Evolutionary conservation across 768 basidiomycete genomes (phyloP).

Genomic region (Suillus clintonianus): DNA sequence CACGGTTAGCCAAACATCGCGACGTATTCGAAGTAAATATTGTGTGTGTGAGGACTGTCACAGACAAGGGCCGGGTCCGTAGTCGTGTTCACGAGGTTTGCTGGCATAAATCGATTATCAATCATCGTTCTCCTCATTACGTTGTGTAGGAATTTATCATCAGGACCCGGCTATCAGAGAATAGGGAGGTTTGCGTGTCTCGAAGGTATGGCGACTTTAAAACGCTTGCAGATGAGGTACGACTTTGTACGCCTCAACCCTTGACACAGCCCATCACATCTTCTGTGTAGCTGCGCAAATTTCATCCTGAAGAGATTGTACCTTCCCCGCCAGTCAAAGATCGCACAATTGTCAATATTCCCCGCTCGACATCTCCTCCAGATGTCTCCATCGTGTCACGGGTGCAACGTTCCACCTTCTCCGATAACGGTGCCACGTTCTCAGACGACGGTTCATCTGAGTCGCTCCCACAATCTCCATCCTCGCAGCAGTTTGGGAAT

Average conservation of each 20-base stretch:
- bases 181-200: constrained; percentile 82
- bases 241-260: constrained; percentile 14
- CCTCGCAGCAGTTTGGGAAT: constrained; percentile 79
- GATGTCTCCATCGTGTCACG: constrained; percentile 40
- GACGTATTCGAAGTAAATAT: constrained; percentile 89
- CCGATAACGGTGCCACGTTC: background rate
- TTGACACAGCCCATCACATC: constrained; percentile 12
- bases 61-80: constrained; percentile 83
- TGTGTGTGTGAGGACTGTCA: constrained; percentile 80
- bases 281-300: constrained; percentile 70
- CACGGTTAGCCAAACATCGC: constrained; percentile 45
- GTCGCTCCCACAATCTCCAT: constrained; percentile 68
- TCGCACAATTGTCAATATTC: constrained; percentile 62
- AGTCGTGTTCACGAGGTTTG: constrained; percentile 85
- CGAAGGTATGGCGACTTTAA: constrained; percentile 95
- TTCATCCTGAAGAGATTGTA: constrained; percentile 81
- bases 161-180: constrained; percentile 73
- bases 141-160: constrained; percentile 86
- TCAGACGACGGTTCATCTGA: constrained; percentile 14
- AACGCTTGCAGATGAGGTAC: constrained; percentile 81
- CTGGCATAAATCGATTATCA: constrained; percentile 13
- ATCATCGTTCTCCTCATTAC: constrained; percentile 8
- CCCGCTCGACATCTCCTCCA: constrained; percentile 30
- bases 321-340: constrained; percentile 89
- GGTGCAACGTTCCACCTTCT: constrained; percentile 55